phyloP scores from a whole-genome alignment of 2,329 filamentous ascomycete genomes.

The Phialophora verrucosa region DNA sequence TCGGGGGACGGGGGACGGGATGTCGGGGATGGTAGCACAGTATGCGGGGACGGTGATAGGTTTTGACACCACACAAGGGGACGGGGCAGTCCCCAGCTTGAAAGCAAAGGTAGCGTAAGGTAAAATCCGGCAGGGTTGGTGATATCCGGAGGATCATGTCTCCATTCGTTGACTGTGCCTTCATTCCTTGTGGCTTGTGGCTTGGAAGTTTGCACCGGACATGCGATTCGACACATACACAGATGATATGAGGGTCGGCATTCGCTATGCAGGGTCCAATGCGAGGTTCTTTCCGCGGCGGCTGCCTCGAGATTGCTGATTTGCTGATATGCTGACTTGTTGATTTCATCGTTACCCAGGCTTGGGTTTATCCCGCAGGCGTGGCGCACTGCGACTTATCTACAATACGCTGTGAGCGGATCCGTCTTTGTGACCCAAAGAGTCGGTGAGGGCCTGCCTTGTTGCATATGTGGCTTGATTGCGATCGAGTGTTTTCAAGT shows the following conservation, averaged over 20 bases:
- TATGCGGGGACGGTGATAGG: not conserved
- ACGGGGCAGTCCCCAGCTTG: not conserved
- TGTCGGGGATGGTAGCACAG: not conserved
- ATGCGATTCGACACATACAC: not conserved
- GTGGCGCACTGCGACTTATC: not conserved
- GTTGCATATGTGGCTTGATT: not conserved
- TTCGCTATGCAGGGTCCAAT: conserved; percentile 4
- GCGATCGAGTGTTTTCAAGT: not conserved
- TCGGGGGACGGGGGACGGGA: too few species aligned
- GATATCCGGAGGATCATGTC: not conserved
- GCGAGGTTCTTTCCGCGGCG: conserved; percentile 14
- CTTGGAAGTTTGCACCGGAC: not conserved
- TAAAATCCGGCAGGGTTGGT: too few species aligned
- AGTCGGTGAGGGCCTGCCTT: conserved; percentile 3
- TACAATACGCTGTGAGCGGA: not conserved
- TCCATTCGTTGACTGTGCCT: not conserved
- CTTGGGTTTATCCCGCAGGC: not conserved
- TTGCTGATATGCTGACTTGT: not conserved
- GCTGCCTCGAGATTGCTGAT: not conserved
- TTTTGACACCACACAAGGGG: not conserved
- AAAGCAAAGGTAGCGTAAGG: not conserved
- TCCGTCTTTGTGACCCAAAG: not conserved
- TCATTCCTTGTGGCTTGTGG: not conserved
- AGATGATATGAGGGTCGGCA: not conserved
- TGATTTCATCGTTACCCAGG: not conserved